These are phyloP conservation scores for Fusarium cicatricum DNA, from an alignment of 2,329 filamentous ascomycete species.

Conservation along the genomic window DNA sequence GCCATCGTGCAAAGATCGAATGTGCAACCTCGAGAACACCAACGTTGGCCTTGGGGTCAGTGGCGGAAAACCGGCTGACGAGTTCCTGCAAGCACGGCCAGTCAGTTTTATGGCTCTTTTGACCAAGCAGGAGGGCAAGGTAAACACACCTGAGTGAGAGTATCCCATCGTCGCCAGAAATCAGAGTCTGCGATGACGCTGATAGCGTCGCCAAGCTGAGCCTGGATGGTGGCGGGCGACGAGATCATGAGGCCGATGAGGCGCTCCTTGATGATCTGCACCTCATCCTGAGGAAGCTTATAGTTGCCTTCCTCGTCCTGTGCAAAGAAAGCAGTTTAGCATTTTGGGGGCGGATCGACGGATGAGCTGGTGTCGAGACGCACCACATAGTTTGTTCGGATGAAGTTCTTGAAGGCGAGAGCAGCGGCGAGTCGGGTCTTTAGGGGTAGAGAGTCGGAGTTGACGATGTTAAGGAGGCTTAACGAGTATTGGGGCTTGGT, in stretches of 20 bases:
- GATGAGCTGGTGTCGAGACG: slow-evolving; percentile 43
- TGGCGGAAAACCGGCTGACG: slow-evolving; percentile 82
- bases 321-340: slow-evolving; percentile 26
- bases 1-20: slow-evolving; percentile 96
- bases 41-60: slow-evolving; percentile 85
- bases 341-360: slow-evolving; percentile 20
- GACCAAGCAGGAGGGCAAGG: too few relatives aligned
- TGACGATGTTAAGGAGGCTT: slow-evolving; percentile 88
- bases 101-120: slow-evolving; percentile 10
- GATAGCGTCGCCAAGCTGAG: slow-evolving; percentile 94
- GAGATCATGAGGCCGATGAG: slow-evolving; percentile 97
- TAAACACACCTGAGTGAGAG: slow-evolving; percentile 77
- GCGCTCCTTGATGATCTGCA: slow-evolving; percentile 90
- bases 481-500: slow-evolving; percentile 88
- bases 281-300: slow-evolving; percentile 84
- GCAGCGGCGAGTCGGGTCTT: slow-evolving; percentile 88
- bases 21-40: slow-evolving; percentile 97
- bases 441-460: slow-evolving; percentile 72
- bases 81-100: slow-evolving; percentile 68
- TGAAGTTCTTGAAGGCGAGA: slow-evolving; percentile 98
- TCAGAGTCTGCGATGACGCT: slow-evolving; percentile 98
- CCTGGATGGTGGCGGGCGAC: slow-evolving; percentile 85
- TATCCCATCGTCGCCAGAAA: slow-evolving; percentile 96
- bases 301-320: slow-evolving; percentile 93
- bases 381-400: slow-evolving; percentile 90